Base-by-base conservation (phyloP, 495 filamentous ascomycete species). In the Aspergillus olivimuriae region DNA sequence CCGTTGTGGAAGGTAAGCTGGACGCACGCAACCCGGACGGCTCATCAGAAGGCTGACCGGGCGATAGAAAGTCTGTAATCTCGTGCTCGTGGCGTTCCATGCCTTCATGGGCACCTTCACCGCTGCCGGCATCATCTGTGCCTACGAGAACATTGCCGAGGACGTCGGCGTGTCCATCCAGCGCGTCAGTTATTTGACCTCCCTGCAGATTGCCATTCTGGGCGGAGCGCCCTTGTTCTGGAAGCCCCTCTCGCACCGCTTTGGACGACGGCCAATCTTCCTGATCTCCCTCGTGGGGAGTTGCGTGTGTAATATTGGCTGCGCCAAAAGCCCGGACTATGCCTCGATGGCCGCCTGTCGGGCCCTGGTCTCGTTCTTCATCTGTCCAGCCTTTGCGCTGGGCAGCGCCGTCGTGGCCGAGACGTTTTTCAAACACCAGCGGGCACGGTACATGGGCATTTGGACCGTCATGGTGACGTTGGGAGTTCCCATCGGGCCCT, bases 21-120 rank as follows among this genome's bases (percentile, higher is more conserved):
- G 19, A 37, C 26, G 16, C 34, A 6, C 15, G 12, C 21, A 9
- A 10, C 11, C n/a, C 19, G 12, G 16, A 38, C 12, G 15, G 6
- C 12, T 5, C 4, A 9, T 1, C 14, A 10, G 11, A 34, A 10
- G 5, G 18, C 35, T 38, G 4, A 38, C 35, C 21, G 52, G 30
- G 1, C 3, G 24, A 19, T 48, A 77, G 74, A 80, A 78, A 75
- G 56, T 55, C 3, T 32, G 62, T 40, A 78, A 80, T 37, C 58
- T 80, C 3, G 16, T 66, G n/a, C 66, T 78, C 6, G 70, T 80
- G 17, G 66, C 73, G 0, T 75, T 78, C 50, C 74, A 80, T 42
- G 75, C 74, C 8, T 69, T 63, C 41, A 78, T 78, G 73, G 63
- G 73, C 6, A 80, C 76, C 5, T 77, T 80, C 51, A 76, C 62